phyloP scores from a whole-genome alignment of 2,329 filamentous ascomycete species.

The Colletotrichum phormii region DNA sequence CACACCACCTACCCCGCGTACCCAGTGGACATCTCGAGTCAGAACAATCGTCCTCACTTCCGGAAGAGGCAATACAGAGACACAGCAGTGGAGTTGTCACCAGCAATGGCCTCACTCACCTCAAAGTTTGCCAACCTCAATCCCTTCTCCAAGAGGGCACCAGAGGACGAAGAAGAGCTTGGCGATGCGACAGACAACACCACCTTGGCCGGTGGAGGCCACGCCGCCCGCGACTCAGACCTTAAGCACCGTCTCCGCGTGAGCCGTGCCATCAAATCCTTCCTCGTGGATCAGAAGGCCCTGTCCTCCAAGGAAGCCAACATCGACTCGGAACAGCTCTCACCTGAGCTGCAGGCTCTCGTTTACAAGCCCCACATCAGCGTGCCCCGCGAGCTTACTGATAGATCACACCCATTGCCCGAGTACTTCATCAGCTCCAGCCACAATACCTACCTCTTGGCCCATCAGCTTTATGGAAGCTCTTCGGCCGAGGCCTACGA shows the following conservation, averaged over 20 bases:
- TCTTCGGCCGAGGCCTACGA: slow-evolving; percentile 74
- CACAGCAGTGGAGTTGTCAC: not conserved
- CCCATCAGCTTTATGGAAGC: slow-evolving; percentile 75
- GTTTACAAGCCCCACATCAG: slow-evolving; percentile 68
- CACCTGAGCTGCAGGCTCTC: slow-evolving; percentile 59
- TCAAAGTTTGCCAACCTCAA: slow-evolving; percentile 51
- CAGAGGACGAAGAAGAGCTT: slow-evolving; percentile 58
- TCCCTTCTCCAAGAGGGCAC: slow-evolving; percentile 46
- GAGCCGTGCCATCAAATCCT: slow-evolving; percentile 67
- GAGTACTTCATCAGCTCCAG: slow-evolving; percentile 80
- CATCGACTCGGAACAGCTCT: slow-evolving; percentile 51
- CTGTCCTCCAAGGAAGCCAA: slow-evolving; percentile 62
- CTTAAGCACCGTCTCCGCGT: slow-evolving; percentile 67
- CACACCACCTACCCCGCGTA: not conserved
- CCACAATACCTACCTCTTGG: slow-evolving; percentile 79
- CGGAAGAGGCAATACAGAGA: not conserved
- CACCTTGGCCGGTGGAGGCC: slow-evolving; percentile 70
- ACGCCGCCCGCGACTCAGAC: slow-evolving; percentile 58
- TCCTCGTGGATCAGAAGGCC: slow-evolving; percentile 64
- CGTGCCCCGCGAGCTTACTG: slow-evolving; percentile 65
- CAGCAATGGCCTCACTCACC: slow-evolving; percentile 24
- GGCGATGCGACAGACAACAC: slow-evolving; percentile 63
- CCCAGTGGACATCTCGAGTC: not conserved
- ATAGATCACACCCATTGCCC: slow-evolving; percentile 70
- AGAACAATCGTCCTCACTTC: not conserved